A percentile compares a stretch with the other conserved stretches of the same genome.
Conservation (phyloP, 768 basidiomycete genomes). For the Tricholoma bakamatsutake region DNA sequence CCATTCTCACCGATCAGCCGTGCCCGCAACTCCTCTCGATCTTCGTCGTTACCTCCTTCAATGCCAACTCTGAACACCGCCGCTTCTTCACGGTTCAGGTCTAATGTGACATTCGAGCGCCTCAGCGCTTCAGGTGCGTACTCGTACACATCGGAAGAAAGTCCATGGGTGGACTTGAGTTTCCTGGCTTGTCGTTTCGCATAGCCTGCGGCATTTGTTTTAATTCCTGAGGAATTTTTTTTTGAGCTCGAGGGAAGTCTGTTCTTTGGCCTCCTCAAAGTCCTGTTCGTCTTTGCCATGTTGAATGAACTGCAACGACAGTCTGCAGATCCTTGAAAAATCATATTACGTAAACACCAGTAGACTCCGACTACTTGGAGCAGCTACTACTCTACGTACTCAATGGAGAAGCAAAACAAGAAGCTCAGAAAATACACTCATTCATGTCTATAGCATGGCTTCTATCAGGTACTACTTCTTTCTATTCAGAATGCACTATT, state of each 20-base stretch:
- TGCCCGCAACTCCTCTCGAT: constrained; percentile 33
- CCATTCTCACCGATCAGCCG: constrained; percentile 47
- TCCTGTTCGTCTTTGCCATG: constrained; percentile 6
- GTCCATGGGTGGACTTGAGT: constrained; percentile 23
- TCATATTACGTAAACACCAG: too few relatives aligned
- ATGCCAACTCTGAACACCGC: constrained; percentile 33
- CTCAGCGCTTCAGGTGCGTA: constrained; percentile 45
- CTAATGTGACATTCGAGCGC: constrained; percentile 46
- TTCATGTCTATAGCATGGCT: too few relatives aligned
- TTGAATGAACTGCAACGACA: too few relatives aligned
- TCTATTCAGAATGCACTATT: too few relatives aligned
- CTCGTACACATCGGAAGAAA: constrained; percentile 57
- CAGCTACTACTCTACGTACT: too few relatives aligned
- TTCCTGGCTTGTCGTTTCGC: constrained; percentile 46
- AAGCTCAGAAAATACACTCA: too few relatives aligned
- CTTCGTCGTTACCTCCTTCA: constrained; percentile 35
- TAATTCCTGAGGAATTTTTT: constrained; percentile 19
- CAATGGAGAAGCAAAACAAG: too few relatives aligned
- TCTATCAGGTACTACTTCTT: too few relatives aligned
- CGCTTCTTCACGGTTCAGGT: constrained; percentile 54
- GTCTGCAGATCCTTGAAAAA: too few relatives aligned
- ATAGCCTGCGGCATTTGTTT: constrained; percentile 44
- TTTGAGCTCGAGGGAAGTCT: constrained; percentile 2
- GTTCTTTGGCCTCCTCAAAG: constrained; percentile 1
- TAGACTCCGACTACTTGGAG: too few relatives aligned